Evolutionary conservation across 164 flowering plant genomes (phyloP).

Genomic region (Amborella trichopoda): DNA sequence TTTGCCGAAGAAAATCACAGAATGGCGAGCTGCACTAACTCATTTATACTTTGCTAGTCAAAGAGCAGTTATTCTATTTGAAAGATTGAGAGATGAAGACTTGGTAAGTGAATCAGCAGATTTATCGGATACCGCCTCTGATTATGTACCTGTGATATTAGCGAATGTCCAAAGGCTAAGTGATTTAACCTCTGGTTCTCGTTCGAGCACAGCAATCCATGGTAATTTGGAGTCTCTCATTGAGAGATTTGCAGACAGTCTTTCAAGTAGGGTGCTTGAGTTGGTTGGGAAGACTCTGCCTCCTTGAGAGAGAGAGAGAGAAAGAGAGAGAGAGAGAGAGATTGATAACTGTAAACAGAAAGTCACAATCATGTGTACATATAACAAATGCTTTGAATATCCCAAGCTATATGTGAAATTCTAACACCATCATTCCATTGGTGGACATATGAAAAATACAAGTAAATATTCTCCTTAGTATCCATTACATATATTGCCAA

Average conservation of each 20-base stretch:
- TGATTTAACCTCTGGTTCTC: conserved; percentile 8
- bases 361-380: no score
- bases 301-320: no score
- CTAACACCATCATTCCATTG: no score
- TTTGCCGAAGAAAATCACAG: conserved; percentile 14
- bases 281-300: conserved; percentile 16
- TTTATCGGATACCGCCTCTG: conserved; percentile 22
- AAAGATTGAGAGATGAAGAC: conserved; percentile 18
- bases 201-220: conserved; percentile 6
- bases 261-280: conserved; percentile 19
- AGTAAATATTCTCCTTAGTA: no score
- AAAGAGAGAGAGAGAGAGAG: no score
- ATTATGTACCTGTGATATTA: conserved; percentile 24
- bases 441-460: no score
- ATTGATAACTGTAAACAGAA: no score
- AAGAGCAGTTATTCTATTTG: conserved; percentile 23
- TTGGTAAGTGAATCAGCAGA: conserved; percentile 7
- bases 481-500: no score
- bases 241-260: conserved; percentile 20
- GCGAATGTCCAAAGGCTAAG: conserved; percentile 28
- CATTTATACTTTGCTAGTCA: conserved; percentile 33
- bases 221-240: conserved; percentile 18
- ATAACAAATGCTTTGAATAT: no score
- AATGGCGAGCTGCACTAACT: conserved; percentile 31
- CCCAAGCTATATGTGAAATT: no score